Percentiles rank a stretch among this genome's conserved stretches.
Conservation (phyloP, 2,329 filamentous ascomycete genomes). For the Pseudopithomyces maydicus region DNA sequence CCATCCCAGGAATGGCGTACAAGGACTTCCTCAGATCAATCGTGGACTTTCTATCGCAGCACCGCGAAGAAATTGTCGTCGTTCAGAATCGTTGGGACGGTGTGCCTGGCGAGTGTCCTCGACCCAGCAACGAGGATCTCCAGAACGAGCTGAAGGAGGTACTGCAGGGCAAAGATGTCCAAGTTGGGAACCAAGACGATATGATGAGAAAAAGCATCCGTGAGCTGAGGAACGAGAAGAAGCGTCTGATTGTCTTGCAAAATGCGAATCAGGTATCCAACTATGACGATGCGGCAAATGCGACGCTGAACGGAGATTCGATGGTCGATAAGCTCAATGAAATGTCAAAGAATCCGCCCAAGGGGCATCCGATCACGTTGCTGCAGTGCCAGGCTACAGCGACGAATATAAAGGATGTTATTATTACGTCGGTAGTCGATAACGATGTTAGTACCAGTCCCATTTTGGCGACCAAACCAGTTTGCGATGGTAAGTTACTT, state of each 20-base stretch:
- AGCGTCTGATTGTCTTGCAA: constrained; percentile 32
- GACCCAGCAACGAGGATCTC: constrained; percentile 50
- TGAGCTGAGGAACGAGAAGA: constrained; percentile 29
- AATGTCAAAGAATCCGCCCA: constrained; percentile 26
- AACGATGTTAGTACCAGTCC: constrained; percentile 52
- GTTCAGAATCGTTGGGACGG: constrained; percentile 59
- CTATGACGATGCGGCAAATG: constrained; percentile 40
- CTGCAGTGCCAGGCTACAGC: constrained; percentile 58
- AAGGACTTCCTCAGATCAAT: constrained; percentile 49
- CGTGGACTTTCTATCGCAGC: constrained; percentile 48
- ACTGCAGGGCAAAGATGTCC: constrained; percentile 20
- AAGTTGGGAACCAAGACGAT: constrained; percentile 30
- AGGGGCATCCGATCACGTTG: constrained; percentile 28
- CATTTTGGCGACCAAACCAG: constrained; percentile 55
- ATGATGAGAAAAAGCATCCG: constrained; percentile 31
- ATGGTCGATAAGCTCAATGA: constrained; percentile 32
- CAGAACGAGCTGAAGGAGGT: constrained; percentile 45
- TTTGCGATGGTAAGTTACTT: constrained; percentile 55
- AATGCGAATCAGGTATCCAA: constrained; percentile 34
- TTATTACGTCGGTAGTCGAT: constrained; percentile 53
- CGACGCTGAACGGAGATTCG: constrained; percentile 34
- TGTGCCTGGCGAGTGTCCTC: constrained; percentile 53
- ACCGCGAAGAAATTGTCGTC: constrained; percentile 54
- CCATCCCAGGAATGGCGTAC: constrained; percentile 58
- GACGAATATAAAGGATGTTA: constrained; percentile 55